Percentiles rank a stretch among this genome's conserved stretches.
Conservation (phyloP, 768 basidiomycete species). For the Cystofilobasidium ferigula region DNA sequence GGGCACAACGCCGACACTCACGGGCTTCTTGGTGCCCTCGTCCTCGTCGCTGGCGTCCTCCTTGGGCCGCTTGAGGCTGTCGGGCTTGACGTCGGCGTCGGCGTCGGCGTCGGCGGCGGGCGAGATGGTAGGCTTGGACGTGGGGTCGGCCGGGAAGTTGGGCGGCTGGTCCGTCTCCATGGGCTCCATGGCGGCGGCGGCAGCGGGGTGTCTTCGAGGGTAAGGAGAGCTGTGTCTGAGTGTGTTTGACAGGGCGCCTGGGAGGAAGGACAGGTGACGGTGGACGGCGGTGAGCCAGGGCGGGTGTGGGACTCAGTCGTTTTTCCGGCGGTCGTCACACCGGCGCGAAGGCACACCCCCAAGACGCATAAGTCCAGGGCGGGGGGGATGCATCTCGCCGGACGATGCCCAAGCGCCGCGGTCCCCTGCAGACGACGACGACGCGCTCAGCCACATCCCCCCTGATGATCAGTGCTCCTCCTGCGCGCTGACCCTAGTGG, state of each 20-base stretch:
- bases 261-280: background rate
- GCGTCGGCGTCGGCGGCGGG: conserved; percentile 1
- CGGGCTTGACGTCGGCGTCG: background rate
- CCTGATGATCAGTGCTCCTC: too few species aligned
- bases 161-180: conserved; percentile 6
- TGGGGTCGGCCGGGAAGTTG: background rate
- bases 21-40: conserved; percentile 8
- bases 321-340: too few species aligned
- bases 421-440: too few species aligned
- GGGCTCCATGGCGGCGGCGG: conserved; percentile 7
- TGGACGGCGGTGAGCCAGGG: too few species aligned
- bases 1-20: background rate
- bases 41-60: conserved; percentile 1
- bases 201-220: too few species aligned
- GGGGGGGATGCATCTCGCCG: too few species aligned
- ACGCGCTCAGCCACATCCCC: too few species aligned
- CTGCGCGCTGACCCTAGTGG: too few species aligned
- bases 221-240: background rate
- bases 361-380: too few species aligned
- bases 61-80: background rate
- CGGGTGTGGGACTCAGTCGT: too few species aligned
- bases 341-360: too few species aligned
- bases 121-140: conserved; percentile 7
- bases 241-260: background rate
- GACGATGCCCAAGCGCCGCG: too few species aligned